Percentiles rank a stretch among this genome's conserved stretches.
Evolutionary conservation across 495 filamentous ascomycete species (phyloP).

Genomic region (Durotheca rogersii): DNA sequence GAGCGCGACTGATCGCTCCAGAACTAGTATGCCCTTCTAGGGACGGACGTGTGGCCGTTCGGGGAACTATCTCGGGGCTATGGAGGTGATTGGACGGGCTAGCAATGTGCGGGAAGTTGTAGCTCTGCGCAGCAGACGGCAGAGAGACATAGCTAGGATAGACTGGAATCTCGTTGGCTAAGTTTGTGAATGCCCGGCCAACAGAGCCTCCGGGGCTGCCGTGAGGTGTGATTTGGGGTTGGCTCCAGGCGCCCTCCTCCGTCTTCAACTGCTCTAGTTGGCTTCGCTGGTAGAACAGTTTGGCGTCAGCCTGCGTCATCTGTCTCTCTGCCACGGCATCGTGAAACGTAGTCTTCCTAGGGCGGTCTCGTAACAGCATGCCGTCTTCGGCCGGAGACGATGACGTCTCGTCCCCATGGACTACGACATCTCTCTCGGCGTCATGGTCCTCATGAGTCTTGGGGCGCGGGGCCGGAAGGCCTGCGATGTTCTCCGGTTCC

Average conservation of each 20-base stretch:
- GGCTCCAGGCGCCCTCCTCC: conserved; percentile 48
- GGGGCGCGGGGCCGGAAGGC: not conserved
- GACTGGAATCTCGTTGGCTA: conserved; percentile 13
- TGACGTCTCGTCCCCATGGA: conserved; percentile 9
- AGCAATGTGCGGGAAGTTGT: conserved; percentile 33
- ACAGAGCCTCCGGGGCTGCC: conserved; percentile 49
- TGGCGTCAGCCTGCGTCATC: conserved; percentile 86
- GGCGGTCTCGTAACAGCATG: conserved; percentile 71
- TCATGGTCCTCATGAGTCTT: not conserved
- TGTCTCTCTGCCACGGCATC: conserved; percentile 87
- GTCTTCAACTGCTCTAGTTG: conserved; percentile 59
- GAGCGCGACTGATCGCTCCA: conserved; percentile 8
- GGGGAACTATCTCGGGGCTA: conserved; percentile 31
- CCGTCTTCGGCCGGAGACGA: conserved; percentile 46
- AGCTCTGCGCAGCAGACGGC: conserved; percentile 25
- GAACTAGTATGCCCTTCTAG: conserved; percentile 26
- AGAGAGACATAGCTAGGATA: conserved; percentile 14
- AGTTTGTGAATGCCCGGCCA: conserved; percentile 11
- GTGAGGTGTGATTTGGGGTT: conserved; percentile 47
- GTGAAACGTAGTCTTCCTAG: conserved; percentile 78
- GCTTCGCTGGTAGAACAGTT: conserved; percentile 90
- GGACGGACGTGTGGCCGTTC: conserved; percentile 33
- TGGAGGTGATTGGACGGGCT: conserved; percentile 23
- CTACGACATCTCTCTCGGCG: conserved; percentile 3
- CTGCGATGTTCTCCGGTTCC: conserved; percentile 7